phyloP scores from a whole-genome alignment of 2,329 filamentous ascomycete genomes.

The Drechslerella coelobrocha region DNA sequence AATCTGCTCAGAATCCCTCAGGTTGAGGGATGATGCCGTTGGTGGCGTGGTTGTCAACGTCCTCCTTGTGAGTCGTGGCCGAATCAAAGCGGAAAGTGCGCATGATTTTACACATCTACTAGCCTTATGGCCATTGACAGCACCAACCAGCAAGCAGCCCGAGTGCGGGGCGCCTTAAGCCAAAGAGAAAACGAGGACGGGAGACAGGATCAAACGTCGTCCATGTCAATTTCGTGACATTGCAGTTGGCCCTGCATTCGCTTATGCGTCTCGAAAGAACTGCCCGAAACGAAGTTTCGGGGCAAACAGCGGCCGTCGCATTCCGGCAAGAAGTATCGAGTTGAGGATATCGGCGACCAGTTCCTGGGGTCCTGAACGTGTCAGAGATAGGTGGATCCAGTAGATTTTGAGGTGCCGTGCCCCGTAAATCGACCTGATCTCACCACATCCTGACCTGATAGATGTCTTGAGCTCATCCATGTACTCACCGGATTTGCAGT shows the following conservation, averaged over 20 bases:
- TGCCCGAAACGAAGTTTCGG: conserved; percentile 29
- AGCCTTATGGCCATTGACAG: neutral
- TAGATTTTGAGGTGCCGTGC: conserved; percentile 30
- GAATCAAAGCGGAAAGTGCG: conserved; percentile 37
- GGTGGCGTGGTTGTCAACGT: conserved; percentile 45
- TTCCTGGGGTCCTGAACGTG: conserved; percentile 32
- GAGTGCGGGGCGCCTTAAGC: conserved; percentile 24
- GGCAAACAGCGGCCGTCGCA: conserved; percentile 39
- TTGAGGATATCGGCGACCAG: conserved; percentile 30
- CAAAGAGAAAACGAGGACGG: conserved; percentile 3
- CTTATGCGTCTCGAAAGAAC: conserved; percentile 49
- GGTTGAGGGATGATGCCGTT: neutral
- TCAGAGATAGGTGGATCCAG: conserved; percentile 39
- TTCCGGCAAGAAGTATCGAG: conserved; percentile 31
- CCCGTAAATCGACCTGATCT: conserved; percentile 11
- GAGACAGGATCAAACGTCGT: conserved; percentile 14
- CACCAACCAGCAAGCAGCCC: conserved; percentile 11
- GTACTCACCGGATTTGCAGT: neutral
- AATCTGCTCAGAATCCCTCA: conserved; percentile 42
- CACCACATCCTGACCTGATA: neutral
- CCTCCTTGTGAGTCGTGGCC: conserved; percentile 10
- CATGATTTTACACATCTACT: conserved; percentile 15
- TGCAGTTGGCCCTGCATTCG: conserved; percentile 33
- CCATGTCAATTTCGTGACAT: neutral
- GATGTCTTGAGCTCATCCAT: neutral